Conservation (phyloP, 2,329 filamentous ascomycete species). For the Fusarium sp. region DNA sequence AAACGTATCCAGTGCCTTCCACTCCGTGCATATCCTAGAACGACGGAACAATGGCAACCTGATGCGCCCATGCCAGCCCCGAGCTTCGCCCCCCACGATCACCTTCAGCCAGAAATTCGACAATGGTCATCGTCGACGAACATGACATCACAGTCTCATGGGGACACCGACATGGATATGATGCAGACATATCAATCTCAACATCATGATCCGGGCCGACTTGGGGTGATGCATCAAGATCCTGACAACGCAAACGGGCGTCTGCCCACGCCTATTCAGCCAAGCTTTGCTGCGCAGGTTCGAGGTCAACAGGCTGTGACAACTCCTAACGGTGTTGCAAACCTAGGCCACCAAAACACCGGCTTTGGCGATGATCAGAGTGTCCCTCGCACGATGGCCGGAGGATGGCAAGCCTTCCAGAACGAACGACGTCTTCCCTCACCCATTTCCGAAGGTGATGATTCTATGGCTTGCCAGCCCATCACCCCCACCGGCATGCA, state of each 20-base stretch:
- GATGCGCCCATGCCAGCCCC: conserved; percentile 52
- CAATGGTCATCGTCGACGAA: conserved; percentile 46
- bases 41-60: conserved; percentile 44
- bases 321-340: conserved; percentile 50
- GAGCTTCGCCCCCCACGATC: conserved; percentile 54
- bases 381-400: conserved; percentile 61
- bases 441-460: conserved; percentile 68
- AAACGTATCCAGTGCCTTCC: conserved; percentile 67
- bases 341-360: conserved; percentile 54
- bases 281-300: conserved; percentile 65
- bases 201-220: conserved; percentile 14
- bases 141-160: conserved; percentile 23
- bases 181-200: conserved; percentile 50
- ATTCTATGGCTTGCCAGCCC: conserved; percentile 54
- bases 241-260: conserved; percentile 53
- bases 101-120: conserved; percentile 46
- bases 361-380: conserved; percentile 55
- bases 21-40: conserved; percentile 57
- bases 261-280: conserved; percentile 69
- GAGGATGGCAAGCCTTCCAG: conserved; percentile 64
- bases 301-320: conserved; percentile 61
- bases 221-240: conserved; percentile 26
- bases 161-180: conserved; percentile 63
- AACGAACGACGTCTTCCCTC: conserved; percentile 66
- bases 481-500: conserved; percentile 47